phyloP scores from a whole-genome alignment of 768 basidiomycete species.

The Candolleomyces eurysporus region DNA sequence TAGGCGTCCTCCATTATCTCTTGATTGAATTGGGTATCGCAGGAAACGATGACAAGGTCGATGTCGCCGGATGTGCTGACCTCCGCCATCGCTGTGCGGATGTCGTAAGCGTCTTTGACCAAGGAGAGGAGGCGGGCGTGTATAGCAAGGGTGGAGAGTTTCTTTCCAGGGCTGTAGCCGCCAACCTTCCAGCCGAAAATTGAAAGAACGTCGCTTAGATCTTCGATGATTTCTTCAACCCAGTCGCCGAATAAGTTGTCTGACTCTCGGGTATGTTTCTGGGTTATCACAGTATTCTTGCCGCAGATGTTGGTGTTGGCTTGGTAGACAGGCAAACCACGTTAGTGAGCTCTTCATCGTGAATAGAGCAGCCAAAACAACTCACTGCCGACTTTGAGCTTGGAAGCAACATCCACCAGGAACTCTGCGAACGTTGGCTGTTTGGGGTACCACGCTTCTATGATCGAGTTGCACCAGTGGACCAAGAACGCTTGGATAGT shows the following conservation, averaged over 20 bases:
- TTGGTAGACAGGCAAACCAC: too few species aligned
- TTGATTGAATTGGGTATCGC: conserved; percentile 6
- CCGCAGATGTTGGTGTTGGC: conserved; percentile 8
- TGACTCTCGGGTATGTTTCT: conserved; percentile 5
- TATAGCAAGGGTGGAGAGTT: not conserved
- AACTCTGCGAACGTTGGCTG: conserved; percentile 11
- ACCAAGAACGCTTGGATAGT: conserved; percentile 6
- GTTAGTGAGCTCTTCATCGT: too few species aligned
- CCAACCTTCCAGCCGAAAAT: conserved; percentile 4
- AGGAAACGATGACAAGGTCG: conserved; percentile 10
- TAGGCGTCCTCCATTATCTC: conserved; percentile 4
- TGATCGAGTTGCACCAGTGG: conserved; percentile 9
- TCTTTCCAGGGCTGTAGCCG: not conserved
- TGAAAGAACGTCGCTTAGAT: not conserved
- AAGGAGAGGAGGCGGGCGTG: not conserved
- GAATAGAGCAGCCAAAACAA: not conserved
- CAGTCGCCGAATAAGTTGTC: conserved; percentile 7
- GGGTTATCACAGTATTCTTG: conserved; percentile 7
- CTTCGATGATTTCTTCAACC: conserved; percentile 6
- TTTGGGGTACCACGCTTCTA: conserved; percentile 11
- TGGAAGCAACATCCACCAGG: conserved; percentile 8
- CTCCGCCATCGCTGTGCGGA: conserved; percentile 11
- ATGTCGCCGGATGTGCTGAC: conserved; percentile 11
- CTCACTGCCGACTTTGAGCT: conserved; percentile 10
- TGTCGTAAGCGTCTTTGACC: conserved; percentile 9